Conservation (phyloP, 352 stramenopile genomes). For the Phytophthora pisi region DNA sequence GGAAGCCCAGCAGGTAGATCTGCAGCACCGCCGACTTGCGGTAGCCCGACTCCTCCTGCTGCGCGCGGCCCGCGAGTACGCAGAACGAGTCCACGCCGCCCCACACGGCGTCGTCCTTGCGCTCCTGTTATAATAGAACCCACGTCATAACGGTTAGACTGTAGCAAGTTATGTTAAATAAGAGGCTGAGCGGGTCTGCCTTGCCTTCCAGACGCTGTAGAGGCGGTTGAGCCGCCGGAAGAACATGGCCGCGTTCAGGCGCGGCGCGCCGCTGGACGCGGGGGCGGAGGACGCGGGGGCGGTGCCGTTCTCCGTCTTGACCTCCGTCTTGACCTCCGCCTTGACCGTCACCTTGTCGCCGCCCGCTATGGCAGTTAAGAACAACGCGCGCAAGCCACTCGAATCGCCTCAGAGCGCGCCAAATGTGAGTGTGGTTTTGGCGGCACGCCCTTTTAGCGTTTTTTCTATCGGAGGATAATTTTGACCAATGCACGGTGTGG, state of each 20-base stretch:
- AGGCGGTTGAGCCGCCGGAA: constrained; percentile 82
- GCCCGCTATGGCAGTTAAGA: constrained; percentile 32
- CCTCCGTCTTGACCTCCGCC: constrained; percentile 34
- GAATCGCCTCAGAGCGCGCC: not conserved
- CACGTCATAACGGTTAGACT: not conserved
- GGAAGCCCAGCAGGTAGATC: constrained; percentile 91
- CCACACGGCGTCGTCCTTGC: constrained; percentile 58
- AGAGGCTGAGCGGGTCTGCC: constrained; percentile 11
- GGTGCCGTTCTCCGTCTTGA: constrained; percentile 42
- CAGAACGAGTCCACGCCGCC: constrained; percentile 77
- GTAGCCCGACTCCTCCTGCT: constrained; percentile 88
- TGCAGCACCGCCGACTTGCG: constrained; percentile 90
- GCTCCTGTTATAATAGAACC: constrained; percentile 22
- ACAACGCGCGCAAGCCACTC: not conserved
- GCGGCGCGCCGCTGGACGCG: constrained; percentile 27
- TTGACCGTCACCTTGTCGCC: constrained; percentile 38
- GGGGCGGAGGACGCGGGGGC: not conserved
- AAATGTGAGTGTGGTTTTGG: not conserved
- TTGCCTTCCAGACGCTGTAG: constrained; percentile 65
- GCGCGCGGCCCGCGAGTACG: constrained; percentile 78
- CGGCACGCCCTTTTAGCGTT: not conserved
- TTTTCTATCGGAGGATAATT: not conserved
- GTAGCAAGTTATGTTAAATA: not conserved
- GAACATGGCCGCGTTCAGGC: constrained; percentile 71
- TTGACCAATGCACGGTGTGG: not conserved